A percentile compares a stretch with the other conserved stretches of the same genome.
These are phyloP conservation scores for Flaveria floridana DNA, from an alignment of 140 eudicot genomes.

Conservation along the genomic window DNA sequence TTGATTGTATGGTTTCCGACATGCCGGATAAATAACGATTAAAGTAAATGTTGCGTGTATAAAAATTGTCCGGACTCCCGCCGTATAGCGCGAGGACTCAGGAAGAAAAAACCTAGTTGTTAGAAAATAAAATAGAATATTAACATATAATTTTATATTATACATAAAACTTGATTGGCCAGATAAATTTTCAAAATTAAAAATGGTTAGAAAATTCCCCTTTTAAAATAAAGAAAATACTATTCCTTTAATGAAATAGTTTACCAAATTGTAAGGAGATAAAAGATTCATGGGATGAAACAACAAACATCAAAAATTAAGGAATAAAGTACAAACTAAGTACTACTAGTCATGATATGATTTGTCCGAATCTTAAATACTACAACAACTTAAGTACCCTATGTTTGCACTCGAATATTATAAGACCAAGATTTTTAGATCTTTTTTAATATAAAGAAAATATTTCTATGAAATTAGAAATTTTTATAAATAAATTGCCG, in stretches of 20 bases:
- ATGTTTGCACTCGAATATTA: conserved; percentile 24
- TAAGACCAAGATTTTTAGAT: not conserved
- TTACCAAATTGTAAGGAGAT: not conserved
- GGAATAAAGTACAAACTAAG: conserved; percentile 42
- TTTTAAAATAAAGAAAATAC: not conserved
- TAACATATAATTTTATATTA: not conserved
- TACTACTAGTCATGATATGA: conserved; percentile 20
- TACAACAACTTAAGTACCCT: conserved; percentile 27
- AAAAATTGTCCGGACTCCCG: too few species aligned
- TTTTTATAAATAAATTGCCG: not conserved
- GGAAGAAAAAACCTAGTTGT: too few species aligned
- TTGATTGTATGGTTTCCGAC: too few species aligned
- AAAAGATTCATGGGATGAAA: conserved; percentile 30
- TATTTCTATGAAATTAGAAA: not conserved
- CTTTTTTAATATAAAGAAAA: not conserved
- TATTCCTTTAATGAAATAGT: conserved; percentile 9
- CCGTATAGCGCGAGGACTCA: too few species aligned
- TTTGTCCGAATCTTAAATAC: conserved; percentile 32
- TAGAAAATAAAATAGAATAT: not conserved
- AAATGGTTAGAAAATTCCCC: not conserved
- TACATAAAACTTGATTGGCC: not conserved
- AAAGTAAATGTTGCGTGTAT: too few species aligned
- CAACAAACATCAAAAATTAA: conserved; percentile 31
- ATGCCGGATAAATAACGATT: too few species aligned
- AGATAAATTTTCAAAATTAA: not conserved